Evolutionary conservation across 805 yeast species (phyloP).

Genomic region (Monosporozyma servazzii): DNA sequence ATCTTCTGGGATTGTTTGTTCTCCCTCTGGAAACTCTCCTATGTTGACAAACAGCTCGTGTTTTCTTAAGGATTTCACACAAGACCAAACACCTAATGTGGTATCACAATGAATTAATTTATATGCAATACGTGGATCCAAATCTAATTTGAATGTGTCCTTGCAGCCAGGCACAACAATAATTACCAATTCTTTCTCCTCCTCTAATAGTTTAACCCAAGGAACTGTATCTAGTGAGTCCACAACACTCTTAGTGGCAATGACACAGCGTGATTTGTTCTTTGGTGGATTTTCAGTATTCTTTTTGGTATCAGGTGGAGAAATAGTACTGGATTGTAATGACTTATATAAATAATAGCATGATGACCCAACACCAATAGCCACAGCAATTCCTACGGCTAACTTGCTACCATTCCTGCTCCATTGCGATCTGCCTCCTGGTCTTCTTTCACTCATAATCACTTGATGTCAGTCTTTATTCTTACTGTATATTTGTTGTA

Average conservation of each 20-base stretch:
- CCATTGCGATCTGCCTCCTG: not conserved
- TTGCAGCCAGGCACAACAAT: slow-evolving; percentile 28
- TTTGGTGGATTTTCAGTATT: not conserved
- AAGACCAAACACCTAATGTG: slow-evolving; percentile 42
- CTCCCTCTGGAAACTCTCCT: slow-evolving; percentile 13
- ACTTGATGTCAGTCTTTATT: not conserved
- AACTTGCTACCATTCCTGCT: not conserved
- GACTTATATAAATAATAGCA: slow-evolving; percentile 8
- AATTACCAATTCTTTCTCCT: slow-evolving; percentile 28
- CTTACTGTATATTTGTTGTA: not conserved
- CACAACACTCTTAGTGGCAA: slow-evolving; percentile 14
- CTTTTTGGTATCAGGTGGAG: not conserved
- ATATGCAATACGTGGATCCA: slow-evolving; percentile 18
- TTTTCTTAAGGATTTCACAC: slow-evolving; percentile 43
- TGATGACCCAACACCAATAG: slow-evolving; percentile 10
- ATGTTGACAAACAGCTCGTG: slow-evolving; percentile 25
- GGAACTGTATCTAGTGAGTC: slow-evolving; percentile 4
- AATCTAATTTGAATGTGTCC: slow-evolving; percentile 7
- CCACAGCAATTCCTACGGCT: slow-evolving; percentile 5
- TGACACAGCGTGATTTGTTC: slow-evolving; percentile 10
- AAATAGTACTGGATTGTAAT: not conserved
- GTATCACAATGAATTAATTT: slow-evolving; percentile 41
- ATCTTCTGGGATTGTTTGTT: slow-evolving; percentile 25
- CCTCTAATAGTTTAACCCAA: slow-evolving; percentile 14
- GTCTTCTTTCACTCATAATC: not conserved